Conservation (phyloP, 495 filamentous ascomycete genomes). For the Penicillium mononematosum region DNA sequence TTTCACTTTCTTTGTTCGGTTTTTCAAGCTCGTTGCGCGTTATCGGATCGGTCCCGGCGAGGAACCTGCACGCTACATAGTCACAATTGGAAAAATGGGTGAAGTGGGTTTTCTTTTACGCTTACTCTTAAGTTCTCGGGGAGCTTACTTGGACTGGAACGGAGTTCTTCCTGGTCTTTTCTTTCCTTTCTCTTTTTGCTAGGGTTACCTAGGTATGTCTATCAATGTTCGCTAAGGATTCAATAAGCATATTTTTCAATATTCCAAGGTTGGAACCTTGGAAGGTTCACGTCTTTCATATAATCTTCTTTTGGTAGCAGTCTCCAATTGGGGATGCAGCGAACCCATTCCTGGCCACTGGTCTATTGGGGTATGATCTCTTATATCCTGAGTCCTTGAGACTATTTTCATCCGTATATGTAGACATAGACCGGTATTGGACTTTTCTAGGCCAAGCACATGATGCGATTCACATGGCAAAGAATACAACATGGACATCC, state of each 20-base stretch:
- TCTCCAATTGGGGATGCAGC: neutral
- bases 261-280: neutral
- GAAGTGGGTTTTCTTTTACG: constrained; percentile 7
- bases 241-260: neutral
- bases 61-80: constrained; percentile 11
- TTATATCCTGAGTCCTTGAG: too few species aligned
- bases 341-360: neutral
- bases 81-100: constrained; percentile 12
- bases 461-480: too few species aligned
- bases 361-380: neutral
- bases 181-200: neutral
- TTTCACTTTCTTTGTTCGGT: constrained; percentile 4
- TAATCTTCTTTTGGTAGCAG: neutral
- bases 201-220: neutral
- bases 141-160: constrained; percentile 9
- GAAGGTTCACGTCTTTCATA: neutral
- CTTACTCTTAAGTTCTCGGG: constrained; percentile 9
- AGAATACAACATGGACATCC: too few species aligned
- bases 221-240: neutral
- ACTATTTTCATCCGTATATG: too few species aligned
- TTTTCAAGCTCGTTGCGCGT: constrained; percentile 8
- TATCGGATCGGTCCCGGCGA: constrained; percentile 8
- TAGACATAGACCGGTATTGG: too few species aligned
- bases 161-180: constrained; percentile 11
- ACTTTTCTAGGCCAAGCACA: neutral